Evolutionary conservation across 78 protist species (phyloP).

Genomic region (Dictyostelium capitatum): DNA sequence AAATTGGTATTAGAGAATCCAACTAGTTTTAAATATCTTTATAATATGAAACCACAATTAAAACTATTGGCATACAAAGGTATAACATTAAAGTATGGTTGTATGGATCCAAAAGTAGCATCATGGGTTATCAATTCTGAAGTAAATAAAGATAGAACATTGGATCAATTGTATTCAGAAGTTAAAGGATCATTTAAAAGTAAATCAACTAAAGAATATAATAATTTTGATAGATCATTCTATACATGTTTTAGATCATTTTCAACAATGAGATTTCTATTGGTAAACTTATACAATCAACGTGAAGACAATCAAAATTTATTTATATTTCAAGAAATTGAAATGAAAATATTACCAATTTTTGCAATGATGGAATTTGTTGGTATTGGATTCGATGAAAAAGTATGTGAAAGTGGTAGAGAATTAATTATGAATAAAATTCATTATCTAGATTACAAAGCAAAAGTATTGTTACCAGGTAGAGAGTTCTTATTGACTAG

Average conservation of each 20-base stretch:
- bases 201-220: background rate
- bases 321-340: conserved; percentile 46
- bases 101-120: conserved; percentile 67
- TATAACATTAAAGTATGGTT: background rate
- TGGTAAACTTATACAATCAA: background rate
- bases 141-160: conserved; percentile 30
- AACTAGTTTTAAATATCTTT: conserved; percentile 25
- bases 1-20: conserved; percentile 34
- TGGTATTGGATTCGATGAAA: conserved; percentile 74
- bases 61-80: conserved; percentile 14
- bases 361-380: conserved; percentile 73
- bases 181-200: background rate
- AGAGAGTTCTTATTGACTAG: background rate
- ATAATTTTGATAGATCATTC: conserved; percentile 36
- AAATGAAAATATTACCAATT: conserved; percentile 67
- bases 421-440: conserved; percentile 19
- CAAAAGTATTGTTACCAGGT: conserved; percentile 30
- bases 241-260: conserved; percentile 35
- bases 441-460: conserved; percentile 23
- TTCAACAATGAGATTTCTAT: conserved; percentile 5
- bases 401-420: conserved; percentile 6
- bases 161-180: background rate
- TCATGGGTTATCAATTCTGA: conserved; percentile 45
- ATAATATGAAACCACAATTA: conserved; percentile 48
- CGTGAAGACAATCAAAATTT: background rate